Evolutionary conservation across 2,329 filamentous ascomycete genomes (phyloP).

Genomic region (Botrytis elliptica): DNA sequence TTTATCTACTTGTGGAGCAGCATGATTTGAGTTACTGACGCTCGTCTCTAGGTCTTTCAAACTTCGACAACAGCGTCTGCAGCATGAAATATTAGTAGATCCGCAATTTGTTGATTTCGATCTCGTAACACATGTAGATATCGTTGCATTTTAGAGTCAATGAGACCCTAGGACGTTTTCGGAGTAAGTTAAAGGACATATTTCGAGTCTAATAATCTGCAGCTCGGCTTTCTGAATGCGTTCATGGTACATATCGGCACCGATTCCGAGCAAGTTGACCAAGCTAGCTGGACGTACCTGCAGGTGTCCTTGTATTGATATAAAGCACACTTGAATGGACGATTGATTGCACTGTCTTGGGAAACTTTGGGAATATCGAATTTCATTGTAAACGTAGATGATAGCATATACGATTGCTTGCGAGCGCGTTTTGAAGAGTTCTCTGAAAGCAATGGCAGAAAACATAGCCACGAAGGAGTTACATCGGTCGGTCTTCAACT

Average conservation of each 20-base stretch:
- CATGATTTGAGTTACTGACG: not conserved
- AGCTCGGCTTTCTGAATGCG: slow-evolving; percentile 16
- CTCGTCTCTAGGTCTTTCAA: not conserved
- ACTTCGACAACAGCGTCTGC: not conserved
- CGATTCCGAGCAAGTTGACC: not conserved
- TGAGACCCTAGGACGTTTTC: not conserved
- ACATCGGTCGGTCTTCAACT: not conserved
- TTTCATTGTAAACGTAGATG: not conserved
- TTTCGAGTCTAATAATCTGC: not conserved
- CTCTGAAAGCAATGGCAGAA: not conserved
- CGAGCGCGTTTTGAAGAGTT: not conserved
- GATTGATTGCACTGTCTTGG: not conserved
- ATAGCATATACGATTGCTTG: not conserved
- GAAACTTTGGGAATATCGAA: not conserved
- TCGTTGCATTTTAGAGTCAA: not conserved
- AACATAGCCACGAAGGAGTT: not conserved
- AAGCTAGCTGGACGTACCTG: not conserved
- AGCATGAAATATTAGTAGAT: not conserved
- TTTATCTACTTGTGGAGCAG: not conserved
- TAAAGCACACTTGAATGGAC: not conserved
- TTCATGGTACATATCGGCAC: not conserved
- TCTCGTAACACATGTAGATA: not conserved
- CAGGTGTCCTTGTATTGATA: not conserved
- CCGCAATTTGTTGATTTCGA: not conserved
- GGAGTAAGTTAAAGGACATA: not conserved